These are phyloP conservation scores for Volvariella surrecta DNA, from an alignment of 1,284 basidiomycete species.

Conservation along the genomic window DNA sequence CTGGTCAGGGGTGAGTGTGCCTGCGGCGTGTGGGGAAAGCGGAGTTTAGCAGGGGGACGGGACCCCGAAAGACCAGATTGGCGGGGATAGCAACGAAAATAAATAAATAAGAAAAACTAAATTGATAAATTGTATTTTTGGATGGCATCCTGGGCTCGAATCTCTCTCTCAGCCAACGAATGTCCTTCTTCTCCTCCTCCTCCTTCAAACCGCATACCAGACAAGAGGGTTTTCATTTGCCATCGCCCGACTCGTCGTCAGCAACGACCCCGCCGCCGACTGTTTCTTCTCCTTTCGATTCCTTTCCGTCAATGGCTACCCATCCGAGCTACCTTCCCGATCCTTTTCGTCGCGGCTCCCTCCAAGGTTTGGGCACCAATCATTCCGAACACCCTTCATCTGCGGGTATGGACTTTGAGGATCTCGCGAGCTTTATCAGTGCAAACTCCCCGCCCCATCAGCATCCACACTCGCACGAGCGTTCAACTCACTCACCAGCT, in stretches of 20 bases:
- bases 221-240: slow-evolving; percentile 6
- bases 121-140: too few species aligned
- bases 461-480: slow-evolving; percentile 5
- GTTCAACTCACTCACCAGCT: slow-evolving; percentile 5
- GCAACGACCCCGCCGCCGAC: slow-evolving; percentile 1
- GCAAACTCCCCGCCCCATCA: not conserved
- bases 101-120: not conserved
- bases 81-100: slow-evolving; percentile 1
- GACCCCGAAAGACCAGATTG: slow-evolving; percentile 1
- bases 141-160: not conserved
- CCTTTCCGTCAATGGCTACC: slow-evolving; percentile 3
- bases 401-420: slow-evolving; percentile 3
- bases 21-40: slow-evolving; percentile 5
- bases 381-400: not conserved
- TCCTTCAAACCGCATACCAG: slow-evolving; percentile 6
- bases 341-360: slow-evolving; percentile 3
- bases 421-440: slow-evolving; percentile 3
- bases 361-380: not conserved
- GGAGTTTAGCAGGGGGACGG: slow-evolving; percentile 1
- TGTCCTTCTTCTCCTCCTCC: slow-evolving; percentile 6
- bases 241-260: not conserved
- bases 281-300: not conserved
- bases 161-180: not conserved
- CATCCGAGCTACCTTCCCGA: slow-evolving; percentile 2
- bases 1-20: slow-evolving; percentile 1